Evolutionary conservation across 768 basidiomycete species (phyloP).

Genomic region (Kwoniella europaea): DNA sequence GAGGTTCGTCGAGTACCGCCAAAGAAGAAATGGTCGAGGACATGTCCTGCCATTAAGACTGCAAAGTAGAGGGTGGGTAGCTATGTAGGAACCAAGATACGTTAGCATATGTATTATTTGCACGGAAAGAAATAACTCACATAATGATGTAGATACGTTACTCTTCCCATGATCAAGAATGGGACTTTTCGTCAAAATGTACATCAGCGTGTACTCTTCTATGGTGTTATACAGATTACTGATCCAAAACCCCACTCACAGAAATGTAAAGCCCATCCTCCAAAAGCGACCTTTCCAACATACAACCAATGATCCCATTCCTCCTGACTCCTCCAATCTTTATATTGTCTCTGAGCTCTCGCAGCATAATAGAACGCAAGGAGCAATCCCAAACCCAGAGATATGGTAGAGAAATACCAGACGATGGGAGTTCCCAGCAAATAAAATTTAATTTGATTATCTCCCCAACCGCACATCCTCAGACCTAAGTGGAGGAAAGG

Average conservation of each 20-base stretch:
- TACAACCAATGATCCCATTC: constrained; percentile 96
- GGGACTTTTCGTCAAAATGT: constrained; percentile 67
- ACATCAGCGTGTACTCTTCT: background rate
- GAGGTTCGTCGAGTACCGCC: constrained; percentile 62
- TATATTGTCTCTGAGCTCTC: constrained; percentile 83
- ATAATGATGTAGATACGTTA: constrained; percentile 93
- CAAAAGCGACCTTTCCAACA: constrained; percentile 85
- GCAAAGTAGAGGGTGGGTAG: constrained; percentile 97
- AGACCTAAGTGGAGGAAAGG: constrained; percentile 86
- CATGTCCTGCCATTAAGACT: constrained; percentile 85
- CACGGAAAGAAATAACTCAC: constrained; percentile 62
- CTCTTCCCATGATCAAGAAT: constrained; percentile 95
- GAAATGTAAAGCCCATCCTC: constrained; percentile 91
- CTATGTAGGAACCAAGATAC: constrained; percentile 59
- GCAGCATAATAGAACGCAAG: constrained; percentile 71
- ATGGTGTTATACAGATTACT: background rate
- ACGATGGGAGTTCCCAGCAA: constrained; percentile 88
- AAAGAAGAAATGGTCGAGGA: constrained; percentile 93
- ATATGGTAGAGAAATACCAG: constrained; percentile 81
- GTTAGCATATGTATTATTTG: too few relatives aligned
- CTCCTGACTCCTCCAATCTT: constrained; percentile 81
- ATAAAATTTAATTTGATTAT: constrained; percentile 86
- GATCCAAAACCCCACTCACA: constrained; percentile 62
- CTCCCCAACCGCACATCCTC: constrained; percentile 97
- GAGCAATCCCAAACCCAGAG: constrained; percentile 62